Base-by-base conservation (phyloP, 2,329 filamentous ascomycete genomes). In the Penicillium sp. region DNA sequence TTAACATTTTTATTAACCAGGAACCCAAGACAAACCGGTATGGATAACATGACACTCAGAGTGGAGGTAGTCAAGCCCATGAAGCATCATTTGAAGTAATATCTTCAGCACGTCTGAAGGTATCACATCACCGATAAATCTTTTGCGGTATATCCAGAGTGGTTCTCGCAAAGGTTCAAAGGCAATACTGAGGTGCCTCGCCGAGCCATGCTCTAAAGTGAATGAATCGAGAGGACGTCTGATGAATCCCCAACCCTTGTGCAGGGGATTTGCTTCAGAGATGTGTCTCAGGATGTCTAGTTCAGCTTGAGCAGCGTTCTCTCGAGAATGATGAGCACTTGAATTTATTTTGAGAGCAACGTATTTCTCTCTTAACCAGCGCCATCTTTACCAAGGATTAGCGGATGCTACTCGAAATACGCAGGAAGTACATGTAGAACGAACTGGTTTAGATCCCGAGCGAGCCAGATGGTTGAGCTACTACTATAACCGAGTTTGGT, bases 21-120 rank as follows among this genome's bases (percentile, higher is more conserved):
- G 49, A 46, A 11, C 21, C n/a, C 27, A 59, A 3, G 11, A 58
- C 65, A 25, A 50, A 75, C 75, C 75, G 15, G 76, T 77, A 61
- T 79, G 77, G 29, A 79, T 73, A 29, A 79, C 57, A 55, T 68
- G 70, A 53, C 75, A 78, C 50, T 77, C 70, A 2, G 73, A 65
- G 62, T 79, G 76, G 21, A 79, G 68, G 60, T 76, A 79, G 49
- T 78, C 72, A 4, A 79, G 72, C 15, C 68, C 73, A 50, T 73
- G 63, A 4, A 79, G 70, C 5, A 48, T n/a, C 47, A 71, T 68
- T 41, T 70, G 69, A 31, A 76, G 47, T 23, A 72, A 57, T 40
- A 70, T 60, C 49, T 73, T 75, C 11, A 76, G 61, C 19, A 72
- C 57, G 39, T 63, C 62, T 21, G 65, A 60, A 41, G 45, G 45